Conservation (phyloP, 164 flowering plant genomes). For the Sedum album region DNA sequence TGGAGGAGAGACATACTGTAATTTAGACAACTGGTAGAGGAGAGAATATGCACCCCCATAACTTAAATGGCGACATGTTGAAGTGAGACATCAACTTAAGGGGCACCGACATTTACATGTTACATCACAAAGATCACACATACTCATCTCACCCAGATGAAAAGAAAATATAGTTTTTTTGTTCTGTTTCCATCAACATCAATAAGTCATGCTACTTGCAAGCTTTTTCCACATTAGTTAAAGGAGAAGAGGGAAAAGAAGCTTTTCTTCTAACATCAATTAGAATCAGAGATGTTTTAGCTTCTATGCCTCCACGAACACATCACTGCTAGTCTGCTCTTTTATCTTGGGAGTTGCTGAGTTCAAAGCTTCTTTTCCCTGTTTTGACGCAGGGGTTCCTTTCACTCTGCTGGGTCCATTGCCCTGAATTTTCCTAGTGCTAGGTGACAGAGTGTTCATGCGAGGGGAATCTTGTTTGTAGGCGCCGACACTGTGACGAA, state of each 20-base stretch:
- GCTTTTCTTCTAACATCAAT: slow-evolving; percentile 11
- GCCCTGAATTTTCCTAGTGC: slow-evolving; percentile 20
- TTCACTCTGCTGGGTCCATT: slow-evolving; percentile 17
- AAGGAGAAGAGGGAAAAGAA: slow-evolving; percentile 14
- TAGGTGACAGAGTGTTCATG: neutral
- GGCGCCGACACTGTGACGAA: slow-evolving; percentile 51
- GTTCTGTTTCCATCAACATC: neutral
- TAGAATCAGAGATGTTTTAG: neutral
- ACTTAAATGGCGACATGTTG: too few relatives aligned
- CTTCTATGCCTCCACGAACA: slow-evolving; percentile 22
- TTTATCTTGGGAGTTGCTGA: neutral
- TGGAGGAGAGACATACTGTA: too few relatives aligned
- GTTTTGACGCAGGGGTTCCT: slow-evolving; percentile 21
- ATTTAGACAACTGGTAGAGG: too few relatives aligned
- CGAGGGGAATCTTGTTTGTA: slow-evolving; percentile 23
- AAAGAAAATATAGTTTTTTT: neutral
- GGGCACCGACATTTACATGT: neutral
- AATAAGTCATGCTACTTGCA: neutral
- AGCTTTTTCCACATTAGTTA: neutral
- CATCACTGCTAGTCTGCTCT: neutral
- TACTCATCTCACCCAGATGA: neutral
- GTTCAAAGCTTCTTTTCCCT: slow-evolving; percentile 24
- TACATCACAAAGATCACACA: neutral
- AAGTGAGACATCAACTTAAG: too few relatives aligned
- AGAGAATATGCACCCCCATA: too few relatives aligned